Percentiles rank a stretch among this genome's conserved stretches.
Conservation (phyloP, 1,139 yeast species). For the Diutina sp. region DNA sequence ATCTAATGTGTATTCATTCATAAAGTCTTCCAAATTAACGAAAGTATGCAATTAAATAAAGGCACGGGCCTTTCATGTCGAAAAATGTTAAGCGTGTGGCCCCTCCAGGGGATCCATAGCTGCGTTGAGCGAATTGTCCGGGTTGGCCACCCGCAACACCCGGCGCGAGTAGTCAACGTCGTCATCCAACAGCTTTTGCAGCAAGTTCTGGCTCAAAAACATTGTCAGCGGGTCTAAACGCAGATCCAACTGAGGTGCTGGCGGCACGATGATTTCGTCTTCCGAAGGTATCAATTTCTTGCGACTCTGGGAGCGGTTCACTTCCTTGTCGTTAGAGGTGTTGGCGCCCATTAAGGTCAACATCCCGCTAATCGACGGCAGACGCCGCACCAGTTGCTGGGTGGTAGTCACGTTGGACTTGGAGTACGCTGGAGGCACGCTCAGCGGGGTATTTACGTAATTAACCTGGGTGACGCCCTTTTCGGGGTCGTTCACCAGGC, state of each 20-base stretch:
- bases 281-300: not conserved
- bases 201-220: slow-evolving; percentile 43
- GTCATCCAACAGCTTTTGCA: slow-evolving; percentile 57
- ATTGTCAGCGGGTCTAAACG: slow-evolving; percentile 56
- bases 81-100: no score
- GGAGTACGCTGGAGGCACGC: not conserved
- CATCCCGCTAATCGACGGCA: not conserved
- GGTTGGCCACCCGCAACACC: slow-evolving; percentile 60
- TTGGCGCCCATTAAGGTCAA: not conserved
- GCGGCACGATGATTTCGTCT: slow-evolving; percentile 7
- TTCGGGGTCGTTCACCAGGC: not conserved
- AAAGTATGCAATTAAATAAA: not conserved
- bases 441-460: slow-evolving; percentile 7
- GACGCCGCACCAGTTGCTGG: not conserved
- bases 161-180: slow-evolving; percentile 63
- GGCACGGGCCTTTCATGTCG: not conserved
- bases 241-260: slow-evolving; percentile 50
- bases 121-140: slow-evolving; percentile 10
- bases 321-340: not conserved
- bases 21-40: not conserved
- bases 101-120: not conserved
- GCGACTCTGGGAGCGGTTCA: not conserved
- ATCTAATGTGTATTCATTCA: not conserved
- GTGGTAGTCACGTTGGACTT: not conserved
- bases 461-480: slow-evolving; percentile 7